phyloP scores from a whole-genome alignment of 768 basidiomycete species.

The Amanita inopinata region DNA sequence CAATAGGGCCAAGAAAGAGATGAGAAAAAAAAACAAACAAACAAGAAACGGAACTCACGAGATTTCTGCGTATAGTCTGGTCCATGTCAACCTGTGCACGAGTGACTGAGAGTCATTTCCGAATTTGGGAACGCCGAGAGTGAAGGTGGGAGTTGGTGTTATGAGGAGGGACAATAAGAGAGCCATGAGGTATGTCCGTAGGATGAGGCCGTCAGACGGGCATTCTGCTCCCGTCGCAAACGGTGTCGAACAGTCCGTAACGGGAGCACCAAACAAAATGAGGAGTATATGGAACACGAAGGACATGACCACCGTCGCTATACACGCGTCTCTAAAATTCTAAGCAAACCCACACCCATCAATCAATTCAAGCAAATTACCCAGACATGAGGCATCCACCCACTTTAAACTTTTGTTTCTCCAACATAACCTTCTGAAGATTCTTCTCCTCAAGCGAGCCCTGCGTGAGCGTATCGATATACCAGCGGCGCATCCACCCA shows the following conservation, averaged over 20 bases:
- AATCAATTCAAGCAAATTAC: too few relatives aligned
- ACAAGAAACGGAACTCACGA: constrained; percentile 43
- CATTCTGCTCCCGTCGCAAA: constrained; percentile 5
- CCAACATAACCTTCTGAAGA: constrained; percentile 29
- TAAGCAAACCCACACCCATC: constrained; percentile 18
- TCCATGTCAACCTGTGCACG: constrained; percentile 57
- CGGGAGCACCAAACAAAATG: constrained; percentile 70
- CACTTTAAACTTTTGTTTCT: constrained; percentile 30
- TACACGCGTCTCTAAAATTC: constrained; percentile 41
- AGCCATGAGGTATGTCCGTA: constrained; percentile 60
- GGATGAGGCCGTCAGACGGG: constrained; percentile 13
- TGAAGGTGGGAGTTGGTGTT: constrained; percentile 59
- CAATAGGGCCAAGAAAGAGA: background rate
- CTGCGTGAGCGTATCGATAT: constrained; percentile 29
- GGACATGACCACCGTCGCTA: constrained; percentile 42
- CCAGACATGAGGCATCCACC: constrained; percentile 14
- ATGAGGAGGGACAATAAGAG: constrained; percentile 58
- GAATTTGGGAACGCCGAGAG: constrained; percentile 52
- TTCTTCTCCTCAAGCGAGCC: constrained; percentile 33
- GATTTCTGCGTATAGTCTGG: constrained; percentile 72
- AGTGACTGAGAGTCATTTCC: constrained; percentile 32
- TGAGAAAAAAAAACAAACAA: background rate
- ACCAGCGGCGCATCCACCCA: constrained; percentile 54
- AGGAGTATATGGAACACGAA: constrained; percentile 37
- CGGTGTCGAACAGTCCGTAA: constrained; percentile 37